Percentiles rank a stretch among this genome's conserved stretches.
phyloP scores from a whole-genome alignment of 805 yeast genomes.

The Diddensiella transvaalensis region DNA sequence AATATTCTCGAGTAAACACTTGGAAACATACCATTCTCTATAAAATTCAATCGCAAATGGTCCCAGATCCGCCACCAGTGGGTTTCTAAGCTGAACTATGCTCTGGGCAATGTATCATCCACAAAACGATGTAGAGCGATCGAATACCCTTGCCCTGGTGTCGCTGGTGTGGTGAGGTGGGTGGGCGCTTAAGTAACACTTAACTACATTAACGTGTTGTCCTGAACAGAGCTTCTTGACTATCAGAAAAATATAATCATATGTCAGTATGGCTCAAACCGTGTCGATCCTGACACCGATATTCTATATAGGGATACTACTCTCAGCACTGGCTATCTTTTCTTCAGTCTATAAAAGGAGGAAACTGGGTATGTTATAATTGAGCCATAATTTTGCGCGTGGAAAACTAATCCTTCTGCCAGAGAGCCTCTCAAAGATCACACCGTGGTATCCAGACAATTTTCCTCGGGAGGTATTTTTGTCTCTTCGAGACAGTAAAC shows the following conservation, averaged over 20 bases:
- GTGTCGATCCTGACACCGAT: constrained; percentile 70
- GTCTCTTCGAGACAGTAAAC: constrained; percentile 48
- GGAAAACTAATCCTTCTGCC: constrained; percentile 13
- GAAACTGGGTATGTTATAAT: constrained; percentile 37
- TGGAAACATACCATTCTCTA: constrained; percentile 1
- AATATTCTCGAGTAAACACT: not conserved
- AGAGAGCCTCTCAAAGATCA: constrained; percentile 51
- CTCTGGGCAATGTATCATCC: too few species aligned
- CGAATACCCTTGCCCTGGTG: too few species aligned
- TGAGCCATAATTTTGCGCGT: too few species aligned
- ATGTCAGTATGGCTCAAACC: constrained; percentile 32
- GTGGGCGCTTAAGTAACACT: too few species aligned
- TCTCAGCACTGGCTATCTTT: constrained; percentile 64
- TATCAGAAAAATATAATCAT: too few species aligned
- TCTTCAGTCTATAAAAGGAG: constrained; percentile 63
- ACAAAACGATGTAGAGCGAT: too few species aligned
- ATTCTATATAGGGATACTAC: constrained; percentile 64
- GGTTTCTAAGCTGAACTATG: not conserved
- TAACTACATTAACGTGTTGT: too few species aligned
- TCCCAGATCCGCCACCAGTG: too few species aligned
- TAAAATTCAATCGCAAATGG: too few species aligned
- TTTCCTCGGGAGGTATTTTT: constrained; percentile 60
- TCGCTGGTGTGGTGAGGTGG: too few species aligned
- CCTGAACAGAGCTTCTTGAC: too few species aligned
- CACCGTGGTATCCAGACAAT: constrained; percentile 69